A percentile compares a stretch with the other conserved stretches of the same genome.
These are phyloP conservation scores for Spergularia marina DNA, from an alignment of 148 eudicot genomes.

Conservation along the genomic window DNA sequence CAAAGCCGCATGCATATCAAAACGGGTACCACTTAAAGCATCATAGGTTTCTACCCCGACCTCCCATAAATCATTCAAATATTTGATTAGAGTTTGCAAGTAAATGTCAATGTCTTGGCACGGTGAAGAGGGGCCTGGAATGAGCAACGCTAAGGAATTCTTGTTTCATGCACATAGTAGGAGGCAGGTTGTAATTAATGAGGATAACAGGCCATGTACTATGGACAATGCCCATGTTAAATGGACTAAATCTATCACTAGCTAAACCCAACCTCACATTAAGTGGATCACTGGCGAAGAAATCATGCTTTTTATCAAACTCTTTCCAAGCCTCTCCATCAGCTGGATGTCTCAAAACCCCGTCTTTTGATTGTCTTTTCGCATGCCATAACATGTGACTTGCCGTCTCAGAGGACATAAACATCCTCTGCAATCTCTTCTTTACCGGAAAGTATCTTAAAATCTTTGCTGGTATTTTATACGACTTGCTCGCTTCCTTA, in stretches of 20 bases:
- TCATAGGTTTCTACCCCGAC: too few relatives aligned
- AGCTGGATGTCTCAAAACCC: neutral
- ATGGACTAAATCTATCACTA: neutral
- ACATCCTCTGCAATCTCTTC: constrained; percentile 6
- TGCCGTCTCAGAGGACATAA: neutral
- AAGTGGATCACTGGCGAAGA: too few relatives aligned
- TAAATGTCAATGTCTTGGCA: too few relatives aligned
- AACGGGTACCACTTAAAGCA: too few relatives aligned
- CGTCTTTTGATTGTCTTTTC: neutral
- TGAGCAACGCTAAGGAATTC: neutral
- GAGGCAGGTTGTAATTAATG: constrained; percentile 3
- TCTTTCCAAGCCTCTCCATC: neutral
- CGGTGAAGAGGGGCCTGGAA: too few relatives aligned
- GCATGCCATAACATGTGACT: constrained; percentile 12
- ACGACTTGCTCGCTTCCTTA: neutral
- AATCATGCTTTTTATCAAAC: neutral
- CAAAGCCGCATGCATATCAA: too few relatives aligned
- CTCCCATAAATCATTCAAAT: too few relatives aligned
- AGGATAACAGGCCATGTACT: too few relatives aligned
- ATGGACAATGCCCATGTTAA: neutral
- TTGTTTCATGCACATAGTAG: neutral
- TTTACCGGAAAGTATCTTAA: constrained; percentile 6
- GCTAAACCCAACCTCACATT: neutral
- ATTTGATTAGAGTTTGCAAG: too few relatives aligned
- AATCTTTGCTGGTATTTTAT: neutral